Percentiles rank a stretch among this genome's conserved stretches.
Conservation (phyloP, 2,329 filamentous ascomycete species). For the Cercospora sesami region DNA sequence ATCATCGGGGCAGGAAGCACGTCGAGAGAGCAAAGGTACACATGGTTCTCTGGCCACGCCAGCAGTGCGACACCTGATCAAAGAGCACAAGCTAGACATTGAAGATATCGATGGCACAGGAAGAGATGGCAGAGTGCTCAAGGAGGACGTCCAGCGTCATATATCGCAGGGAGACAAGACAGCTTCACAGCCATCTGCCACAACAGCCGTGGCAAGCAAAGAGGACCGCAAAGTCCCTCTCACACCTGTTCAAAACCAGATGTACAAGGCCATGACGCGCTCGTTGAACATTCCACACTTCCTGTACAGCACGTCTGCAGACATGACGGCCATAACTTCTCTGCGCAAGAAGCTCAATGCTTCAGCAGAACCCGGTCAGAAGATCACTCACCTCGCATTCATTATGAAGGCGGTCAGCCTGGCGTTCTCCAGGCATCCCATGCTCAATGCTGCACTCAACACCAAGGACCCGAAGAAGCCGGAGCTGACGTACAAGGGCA, state of each 20-base stretch:
- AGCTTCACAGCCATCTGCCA: conserved; percentile 36
- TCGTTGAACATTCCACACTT: conserved; percentile 93
- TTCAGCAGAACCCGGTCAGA: conserved; percentile 46
- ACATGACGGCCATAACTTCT: conserved; percentile 71
- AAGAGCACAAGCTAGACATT: conserved; percentile 76
- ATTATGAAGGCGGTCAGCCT: conserved; percentile 93
- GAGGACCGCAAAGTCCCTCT: conserved; percentile 69
- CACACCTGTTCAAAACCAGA: conserved; percentile 78
- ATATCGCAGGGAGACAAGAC: conserved; percentile 42
- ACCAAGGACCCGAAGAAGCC: conserved; percentile 64
- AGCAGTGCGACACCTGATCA: conserved; percentile 84
- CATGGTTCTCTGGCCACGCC: conserved; percentile 81
- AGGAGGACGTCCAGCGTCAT: conserved; percentile 75
- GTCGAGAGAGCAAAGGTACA: conserved; percentile 54
- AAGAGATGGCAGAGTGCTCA: conserved; percentile 84
- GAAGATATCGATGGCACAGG: conserved; percentile 78
- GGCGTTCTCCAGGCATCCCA: conserved; percentile 75
- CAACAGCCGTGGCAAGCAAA: conserved; percentile 39
- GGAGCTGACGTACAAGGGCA: conserved; percentile 71
- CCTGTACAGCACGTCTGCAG: conserved; percentile 86
- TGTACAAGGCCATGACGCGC: conserved; percentile 97
- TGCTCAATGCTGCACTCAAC: conserved; percentile 86
- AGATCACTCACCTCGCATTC: conserved; percentile 89
- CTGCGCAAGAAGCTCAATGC: conserved; percentile 75
- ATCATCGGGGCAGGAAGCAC: conserved; percentile 9